Conservation (phyloP, 192 early-diverging fungal genomes). For the Linnemannia hyalina region DNA sequence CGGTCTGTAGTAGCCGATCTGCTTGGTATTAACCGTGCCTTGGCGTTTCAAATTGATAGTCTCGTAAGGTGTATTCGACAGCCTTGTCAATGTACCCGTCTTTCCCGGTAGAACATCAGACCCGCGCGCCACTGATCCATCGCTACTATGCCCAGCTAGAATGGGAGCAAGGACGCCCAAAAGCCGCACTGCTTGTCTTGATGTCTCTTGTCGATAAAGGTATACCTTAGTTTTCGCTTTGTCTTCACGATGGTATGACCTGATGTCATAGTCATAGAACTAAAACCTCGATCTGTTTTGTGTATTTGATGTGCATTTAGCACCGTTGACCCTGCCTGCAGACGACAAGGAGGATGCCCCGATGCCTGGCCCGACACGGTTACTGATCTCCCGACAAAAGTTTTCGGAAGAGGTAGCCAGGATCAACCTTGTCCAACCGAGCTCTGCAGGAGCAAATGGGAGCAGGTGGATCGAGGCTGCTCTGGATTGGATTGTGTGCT, state of each 20-base stretch:
- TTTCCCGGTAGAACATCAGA: slow-evolving; percentile 48
- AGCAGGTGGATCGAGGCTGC: slow-evolving; percentile 45
- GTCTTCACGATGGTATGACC: too few species aligned
- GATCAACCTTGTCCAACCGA: slow-evolving; percentile 39
- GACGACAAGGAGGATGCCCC: slow-evolving; percentile 9
- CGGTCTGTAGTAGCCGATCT: background rate
- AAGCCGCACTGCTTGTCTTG: slow-evolving; percentile 62
- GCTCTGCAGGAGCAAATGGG: background rate
- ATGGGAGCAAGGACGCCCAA: slow-evolving; percentile 57
- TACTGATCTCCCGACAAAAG: slow-evolving; percentile 58
- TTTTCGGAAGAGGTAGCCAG: slow-evolving; percentile 59
- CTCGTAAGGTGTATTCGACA: slow-evolving; percentile 63
- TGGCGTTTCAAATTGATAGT: slow-evolving; percentile 27
- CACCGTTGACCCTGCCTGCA: background rate
- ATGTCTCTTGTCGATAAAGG: slow-evolving; percentile 50
- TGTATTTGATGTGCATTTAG: background rate
- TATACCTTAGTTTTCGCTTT: background rate
- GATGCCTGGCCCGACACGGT: slow-evolving; percentile 33
- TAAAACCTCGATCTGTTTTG: too few species aligned
- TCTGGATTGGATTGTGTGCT: slow-evolving; percentile 54
- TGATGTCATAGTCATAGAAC: too few species aligned
- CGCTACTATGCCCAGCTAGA: slow-evolving; percentile 67
- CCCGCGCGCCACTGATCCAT: slow-evolving; percentile 58
- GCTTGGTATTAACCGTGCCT: background rate
- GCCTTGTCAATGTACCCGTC: slow-evolving; percentile 57